phyloP scores from a whole-genome alignment of 495 filamentous ascomycete species.

The Penicillium parvum region DNA sequence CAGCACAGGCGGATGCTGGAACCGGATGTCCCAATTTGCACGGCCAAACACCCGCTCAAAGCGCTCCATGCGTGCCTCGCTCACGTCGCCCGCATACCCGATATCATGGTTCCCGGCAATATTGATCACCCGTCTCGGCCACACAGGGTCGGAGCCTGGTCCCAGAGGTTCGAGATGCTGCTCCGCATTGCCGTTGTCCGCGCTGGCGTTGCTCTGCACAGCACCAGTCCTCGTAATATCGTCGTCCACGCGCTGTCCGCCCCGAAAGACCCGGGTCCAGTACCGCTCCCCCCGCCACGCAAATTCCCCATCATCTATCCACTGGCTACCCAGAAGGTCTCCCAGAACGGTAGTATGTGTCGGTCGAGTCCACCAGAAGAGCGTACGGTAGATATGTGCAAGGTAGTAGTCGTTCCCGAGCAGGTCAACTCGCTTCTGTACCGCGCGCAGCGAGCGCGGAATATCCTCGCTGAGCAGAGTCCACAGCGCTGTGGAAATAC shows the following conservation, averaged over 20 bases:
- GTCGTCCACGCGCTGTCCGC: slow-evolving; percentile 63
- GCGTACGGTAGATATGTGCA: slow-evolving; percentile 83
- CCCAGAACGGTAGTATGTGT: slow-evolving; percentile 88
- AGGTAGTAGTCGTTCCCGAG: slow-evolving; percentile 94
- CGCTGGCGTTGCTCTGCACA: slow-evolving; percentile 2
- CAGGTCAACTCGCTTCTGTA: slow-evolving; percentile 78
- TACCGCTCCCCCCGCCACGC: slow-evolving; percentile 62
- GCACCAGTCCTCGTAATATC: slow-evolving; percentile 41
- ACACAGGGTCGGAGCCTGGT: slow-evolving; percentile 49
- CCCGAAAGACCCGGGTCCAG: slow-evolving; percentile 76
- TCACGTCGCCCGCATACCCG: slow-evolving; percentile 90
- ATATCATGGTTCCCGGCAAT: slow-evolving; percentile 94
- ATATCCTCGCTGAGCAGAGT: slow-evolving; percentile 59
- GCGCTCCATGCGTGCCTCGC: slow-evolving; percentile 60
- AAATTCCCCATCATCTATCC: slow-evolving; percentile 87
- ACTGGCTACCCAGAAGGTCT: slow-evolving; percentile 93
- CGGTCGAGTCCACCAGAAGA: slow-evolving; percentile 74
- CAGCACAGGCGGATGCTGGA: slow-evolving; percentile 45
- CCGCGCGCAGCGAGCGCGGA: slow-evolving; percentile 54
- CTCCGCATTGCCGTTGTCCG: slow-evolving; percentile 34
- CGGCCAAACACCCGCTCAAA: slow-evolving; percentile 82
- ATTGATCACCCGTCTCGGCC: slow-evolving; percentile 76
- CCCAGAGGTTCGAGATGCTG: slow-evolving; percentile 42
- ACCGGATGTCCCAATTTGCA: slow-evolving; percentile 80
- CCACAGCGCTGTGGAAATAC: slow-evolving; percentile 44